Conservation (phyloP, 2,329 filamentous ascomycete species). For the Colletotrichum aenigma region DNA sequence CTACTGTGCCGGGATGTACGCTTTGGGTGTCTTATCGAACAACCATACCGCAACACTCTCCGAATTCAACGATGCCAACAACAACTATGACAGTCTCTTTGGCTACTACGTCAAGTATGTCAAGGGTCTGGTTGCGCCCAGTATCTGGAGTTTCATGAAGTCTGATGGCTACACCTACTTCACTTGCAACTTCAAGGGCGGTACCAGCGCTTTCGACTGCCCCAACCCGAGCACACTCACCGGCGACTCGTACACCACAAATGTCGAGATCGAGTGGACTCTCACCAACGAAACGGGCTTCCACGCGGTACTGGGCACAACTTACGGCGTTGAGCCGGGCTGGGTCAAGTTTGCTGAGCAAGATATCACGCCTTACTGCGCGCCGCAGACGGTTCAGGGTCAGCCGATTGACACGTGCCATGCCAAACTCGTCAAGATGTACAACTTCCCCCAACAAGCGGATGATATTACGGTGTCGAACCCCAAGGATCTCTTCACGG, state of each 20-base stretch:
- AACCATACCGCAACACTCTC: background rate
- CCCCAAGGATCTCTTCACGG: background rate
- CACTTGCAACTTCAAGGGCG: background rate
- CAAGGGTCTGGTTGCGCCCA: background rate
- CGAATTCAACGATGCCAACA: background rate
- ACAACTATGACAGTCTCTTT: background rate
- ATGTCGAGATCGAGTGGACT: background rate
- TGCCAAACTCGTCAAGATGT: background rate
- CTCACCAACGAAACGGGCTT: background rate
- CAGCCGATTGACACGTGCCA: background rate
- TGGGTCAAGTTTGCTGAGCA: background rate
- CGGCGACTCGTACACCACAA: background rate
- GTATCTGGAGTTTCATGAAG: background rate
- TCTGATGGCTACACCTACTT: background rate
- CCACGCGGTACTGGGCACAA: background rate
- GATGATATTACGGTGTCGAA: background rate
- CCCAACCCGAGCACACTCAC: background rate
- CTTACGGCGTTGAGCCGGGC: background rate
- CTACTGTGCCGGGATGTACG: background rate
- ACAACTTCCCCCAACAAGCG: background rate
- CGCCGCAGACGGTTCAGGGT: background rate
- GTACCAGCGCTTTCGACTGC: background rate
- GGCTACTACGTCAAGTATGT: background rate
- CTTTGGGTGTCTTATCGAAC: background rate
- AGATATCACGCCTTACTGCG: background rate